Evolutionary conservation across 2,329 filamentous ascomycete species (phyloP), one percentile per base, ranked within the genome.

Genomic region (Ophiostoma sp.): DNA sequence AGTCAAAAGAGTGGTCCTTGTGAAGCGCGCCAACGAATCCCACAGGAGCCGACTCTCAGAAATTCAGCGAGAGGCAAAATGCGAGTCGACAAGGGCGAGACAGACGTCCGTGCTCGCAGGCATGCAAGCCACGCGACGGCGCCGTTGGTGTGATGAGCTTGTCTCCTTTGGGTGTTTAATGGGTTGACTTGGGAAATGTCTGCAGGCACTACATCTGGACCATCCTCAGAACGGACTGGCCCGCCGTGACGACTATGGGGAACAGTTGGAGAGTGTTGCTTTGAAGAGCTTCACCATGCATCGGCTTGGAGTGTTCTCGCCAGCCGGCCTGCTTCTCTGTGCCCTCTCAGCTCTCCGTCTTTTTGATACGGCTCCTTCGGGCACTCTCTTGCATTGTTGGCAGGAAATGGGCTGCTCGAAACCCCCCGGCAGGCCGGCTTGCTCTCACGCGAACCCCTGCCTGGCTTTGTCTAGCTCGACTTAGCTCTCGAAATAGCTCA

Each of bases 351-450:
- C 22, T 55, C 7, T 25, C 8, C 22, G 12, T 25, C 22, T 55
- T 4, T 9, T 55, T 55, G 50, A 55, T 19, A 59, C 28, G 55
- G 55, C 25, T 59, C 25, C 25, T 59, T 59, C 55, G 55, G 55
- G 12, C 25, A 31, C 12, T 22, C n/a, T 6, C n/a, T 22, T 52
- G 19, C 48, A 52, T 45, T n/a, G 19, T 11, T 52, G 48, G n/a
- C 8, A 12, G 45, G 25, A 33, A 59, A 59, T n/a, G 55, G 55
- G 28, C 55, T 59, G 55, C 55, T 59, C 15, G 55, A 33, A 59
- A 31, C 9, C 42, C 50, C 61, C 36, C 36, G 61, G 61, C 36
- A 45, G 61, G 36, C 61, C 61, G 61, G 61, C 61, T 45, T 66
- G n/a, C 22, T 66, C 36, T 45, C n/a, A 17, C 12, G 36, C 61